phyloP scores from a whole-genome alignment of 2,329 filamentous ascomycete species.

The Paecilomyces niveus region DNA sequence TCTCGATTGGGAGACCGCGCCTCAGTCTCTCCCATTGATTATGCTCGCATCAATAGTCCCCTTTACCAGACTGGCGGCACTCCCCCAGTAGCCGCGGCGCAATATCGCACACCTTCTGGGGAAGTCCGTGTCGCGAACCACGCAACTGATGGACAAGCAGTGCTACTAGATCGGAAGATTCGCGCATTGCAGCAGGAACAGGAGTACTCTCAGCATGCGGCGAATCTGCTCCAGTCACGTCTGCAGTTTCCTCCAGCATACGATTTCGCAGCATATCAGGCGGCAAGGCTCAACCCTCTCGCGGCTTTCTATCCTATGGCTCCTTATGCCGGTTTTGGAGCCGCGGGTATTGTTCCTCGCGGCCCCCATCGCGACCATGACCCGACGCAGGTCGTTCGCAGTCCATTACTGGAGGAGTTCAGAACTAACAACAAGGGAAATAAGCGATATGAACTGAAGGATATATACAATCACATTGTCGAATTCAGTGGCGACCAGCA shows the following conservation, averaged over 20 bases:
- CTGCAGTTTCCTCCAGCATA: constrained; percentile 24
- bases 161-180: constrained; percentile 43
- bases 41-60: constrained; percentile 37
- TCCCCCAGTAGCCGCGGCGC: constrained; percentile 28
- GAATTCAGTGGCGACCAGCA: constrained; percentile 96
- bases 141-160: constrained; percentile 36
- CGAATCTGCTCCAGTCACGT: constrained; percentile 20
- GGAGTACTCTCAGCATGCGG: constrained; percentile 21
- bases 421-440: constrained; percentile 64
- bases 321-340: constrained; percentile 20
- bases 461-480: constrained; percentile 80
- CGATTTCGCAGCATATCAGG: constrained; percentile 26
- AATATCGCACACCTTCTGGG: constrained; percentile 36
- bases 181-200: constrained; percentile 40
- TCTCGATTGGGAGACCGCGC: constrained; percentile 39
- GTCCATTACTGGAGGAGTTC: constrained; percentile 72
- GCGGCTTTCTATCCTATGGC: constrained; percentile 31
- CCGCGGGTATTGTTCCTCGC: constrained; percentile 31
- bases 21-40: constrained; percentile 40
- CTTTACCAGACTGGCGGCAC: constrained; percentile 42
- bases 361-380: constrained; percentile 51
- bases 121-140: constrained; percentile 31
- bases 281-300: constrained; percentile 25
- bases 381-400: constrained; percentile 56
- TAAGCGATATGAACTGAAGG: constrained; percentile 73